Base-by-base conservation (phyloP, 2,329 filamentous ascomycete genomes). In the Aspergillus sp. region DNA sequence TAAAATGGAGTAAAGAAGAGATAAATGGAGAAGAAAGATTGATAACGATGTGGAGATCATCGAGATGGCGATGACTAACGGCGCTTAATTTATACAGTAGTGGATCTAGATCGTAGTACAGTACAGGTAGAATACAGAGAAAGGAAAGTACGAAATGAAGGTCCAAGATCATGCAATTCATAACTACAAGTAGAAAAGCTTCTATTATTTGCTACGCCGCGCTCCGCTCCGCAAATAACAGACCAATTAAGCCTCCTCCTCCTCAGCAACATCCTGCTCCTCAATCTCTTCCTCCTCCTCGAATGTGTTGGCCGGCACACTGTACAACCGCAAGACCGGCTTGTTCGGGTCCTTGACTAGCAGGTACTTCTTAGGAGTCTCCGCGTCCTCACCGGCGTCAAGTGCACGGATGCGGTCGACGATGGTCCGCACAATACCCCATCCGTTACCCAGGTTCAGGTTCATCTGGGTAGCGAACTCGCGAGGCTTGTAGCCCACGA, bases 381-480 rank as follows among this genome's bases (percentile, higher is more conserved):
- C 63, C 17, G 64, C 68, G 7, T 66, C 69, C 50, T 73, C 70
- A 17, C 71, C 64, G 25, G 68, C 66, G 56, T 67, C 62, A 46
- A 72, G 60, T 23, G 65, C 59, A 46, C 64, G 63, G 49, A 74
- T 70, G 45, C 97, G 94, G 72, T 98, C 93, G 60, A 89, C 88
- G 64, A 98, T 96, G 44, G 93, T 98, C 58, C 93, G 88, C 51
- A 98, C 93, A 57, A 98, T 97, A 70, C 93, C 93, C 93, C 93
- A 98, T 54, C 93, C 93, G 74, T 98, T 98, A 74, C 86, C 87
- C 49, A 97, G 81, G 63, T 90, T 94, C 63, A 98, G 74, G 75
- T 96, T 96, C 93, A 98, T 98, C 79, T 98, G 93, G 64, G 82
- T 80, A 54, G 93, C 93, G 61, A 98, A 97, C 67, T 98, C 94